Percentiles rank a stretch among this genome's conserved stretches.
Evolutionary conservation across 179 eudicot genomes (phyloP).

Genomic region (Drosera spatulata): DNA sequence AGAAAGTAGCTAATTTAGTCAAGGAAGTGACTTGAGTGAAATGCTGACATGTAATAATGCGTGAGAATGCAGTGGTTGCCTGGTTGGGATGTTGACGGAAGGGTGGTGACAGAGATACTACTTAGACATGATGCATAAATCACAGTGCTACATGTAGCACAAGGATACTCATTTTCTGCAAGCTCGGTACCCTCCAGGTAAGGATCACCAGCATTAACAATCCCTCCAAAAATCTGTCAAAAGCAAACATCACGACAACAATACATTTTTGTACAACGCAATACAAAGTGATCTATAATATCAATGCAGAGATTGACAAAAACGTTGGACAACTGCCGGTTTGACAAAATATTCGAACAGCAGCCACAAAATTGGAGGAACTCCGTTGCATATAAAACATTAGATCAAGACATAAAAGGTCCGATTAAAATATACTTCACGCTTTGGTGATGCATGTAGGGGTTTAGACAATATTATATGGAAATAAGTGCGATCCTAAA

Average conservation of each 20-base stretch:
- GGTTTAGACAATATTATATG: no score
- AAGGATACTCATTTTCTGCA: conserved; percentile 88
- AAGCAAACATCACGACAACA: neutral
- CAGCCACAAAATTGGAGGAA: neutral
- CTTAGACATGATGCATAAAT: neutral
- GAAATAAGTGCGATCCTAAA: no score
- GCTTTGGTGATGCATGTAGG: no score
- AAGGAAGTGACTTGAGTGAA: conserved; percentile 22
- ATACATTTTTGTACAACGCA: neutral
- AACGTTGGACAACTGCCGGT: no score
- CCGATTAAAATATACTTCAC: no score
- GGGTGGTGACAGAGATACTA: neutral
- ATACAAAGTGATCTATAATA: neutral
- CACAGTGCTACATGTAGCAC: neutral
- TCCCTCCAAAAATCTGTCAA: conserved; percentile 79
- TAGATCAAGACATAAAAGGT: no score
- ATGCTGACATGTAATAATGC: neutral
- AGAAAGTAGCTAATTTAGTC: conserved; percentile 64
- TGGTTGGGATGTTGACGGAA: no score
- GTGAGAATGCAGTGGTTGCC: conserved; percentile 1
- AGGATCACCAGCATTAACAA: conserved; percentile 72
- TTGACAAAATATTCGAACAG: neutral
- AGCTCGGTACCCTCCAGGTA: conserved; percentile 56
- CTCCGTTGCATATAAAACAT: neutral
- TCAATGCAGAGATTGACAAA: no score